A percentile compares a stretch with the other conserved stretches of the same genome.
phyloP scores from a whole-genome alignment of 2,329 filamentous ascomycete species.

The Claviceps maximensis region DNA sequence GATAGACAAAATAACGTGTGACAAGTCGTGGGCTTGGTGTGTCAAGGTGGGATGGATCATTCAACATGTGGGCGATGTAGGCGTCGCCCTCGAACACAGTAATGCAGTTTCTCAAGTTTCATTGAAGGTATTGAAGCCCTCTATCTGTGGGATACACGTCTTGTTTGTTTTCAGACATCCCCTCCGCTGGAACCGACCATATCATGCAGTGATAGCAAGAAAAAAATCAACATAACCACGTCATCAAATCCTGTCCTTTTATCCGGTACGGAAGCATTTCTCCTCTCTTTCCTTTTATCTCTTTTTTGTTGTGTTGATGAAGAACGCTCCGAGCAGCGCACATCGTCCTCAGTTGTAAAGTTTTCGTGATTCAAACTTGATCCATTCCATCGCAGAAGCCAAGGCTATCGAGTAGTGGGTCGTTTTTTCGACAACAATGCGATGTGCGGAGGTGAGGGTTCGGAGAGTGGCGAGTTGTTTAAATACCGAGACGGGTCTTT shows the following conservation, averaged over 20 bases:
- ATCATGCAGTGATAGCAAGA: constrained; percentile 29
- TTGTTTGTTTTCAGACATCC: constrained; percentile 21
- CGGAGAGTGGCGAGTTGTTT: constrained; percentile 40
- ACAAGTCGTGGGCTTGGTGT: no score
- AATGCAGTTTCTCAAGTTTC: not conserved
- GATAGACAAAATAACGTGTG: no score
- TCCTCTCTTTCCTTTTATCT: not conserved
- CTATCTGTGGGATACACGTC: constrained; percentile 18
- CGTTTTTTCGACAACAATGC: constrained; percentile 1
- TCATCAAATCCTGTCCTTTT: constrained; percentile 15
- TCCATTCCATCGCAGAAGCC: constrained; percentile 14
- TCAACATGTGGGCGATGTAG: no score
- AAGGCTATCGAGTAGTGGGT: constrained; percentile 11
- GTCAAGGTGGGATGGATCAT: no score
- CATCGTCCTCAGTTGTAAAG: not conserved
- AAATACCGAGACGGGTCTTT: constrained; percentile 99
- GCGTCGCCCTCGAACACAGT: no score
- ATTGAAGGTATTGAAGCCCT: not conserved
- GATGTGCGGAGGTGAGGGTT: constrained; percentile 1
- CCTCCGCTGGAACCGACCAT: constrained; percentile 34
- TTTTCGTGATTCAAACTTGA: constrained; percentile 1
- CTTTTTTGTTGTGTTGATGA: not conserved
- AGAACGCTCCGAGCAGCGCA: constrained; percentile 13
- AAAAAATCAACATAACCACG: constrained; percentile 24
- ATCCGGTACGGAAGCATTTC: constrained; percentile 11